These are phyloP conservation scores for Ustilago hordei DNA, from an alignment of 1,284 basidiomycete genomes.

Conservation along the genomic window DNA sequence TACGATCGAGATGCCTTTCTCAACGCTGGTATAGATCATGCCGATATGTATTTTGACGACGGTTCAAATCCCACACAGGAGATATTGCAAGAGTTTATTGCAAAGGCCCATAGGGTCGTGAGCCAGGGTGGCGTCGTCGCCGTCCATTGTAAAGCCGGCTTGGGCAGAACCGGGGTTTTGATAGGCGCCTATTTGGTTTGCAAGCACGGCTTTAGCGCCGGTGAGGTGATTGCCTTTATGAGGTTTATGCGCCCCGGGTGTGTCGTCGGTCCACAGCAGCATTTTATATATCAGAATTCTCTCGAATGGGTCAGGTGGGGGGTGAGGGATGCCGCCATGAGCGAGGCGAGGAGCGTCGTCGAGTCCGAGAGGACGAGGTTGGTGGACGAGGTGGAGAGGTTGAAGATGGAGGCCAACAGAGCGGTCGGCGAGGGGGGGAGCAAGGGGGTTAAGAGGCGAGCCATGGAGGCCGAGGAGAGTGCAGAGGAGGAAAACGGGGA, in stretches of 20 bases:
- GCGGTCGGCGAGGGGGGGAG: not conserved
- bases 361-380: constrained; percentile 26
- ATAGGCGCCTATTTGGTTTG: constrained; percentile 95
- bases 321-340: constrained; percentile 47
- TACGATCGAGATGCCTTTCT: constrained; percentile 89
- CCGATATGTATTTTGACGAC: constrained; percentile 91
- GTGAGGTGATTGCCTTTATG: constrained; percentile 98
- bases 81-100: constrained; percentile 90
- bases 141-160: constrained; percentile 88
- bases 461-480: constrained; percentile 2
- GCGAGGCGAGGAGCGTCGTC: constrained; percentile 30
- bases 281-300: constrained; percentile 89
- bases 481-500: constrained; percentile 6
- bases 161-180: constrained; percentile 91
- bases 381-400: constrained; percentile 16
- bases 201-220: constrained; percentile 99
- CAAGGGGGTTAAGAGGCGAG: constrained; percentile 21
- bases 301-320: constrained; percentile 66
- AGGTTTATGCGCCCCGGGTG: constrained; percentile 94
- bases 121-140: constrained; percentile 84
- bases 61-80: constrained; percentile 97
- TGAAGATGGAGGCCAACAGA: not conserved
- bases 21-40: constrained; percentile 87
- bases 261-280: constrained; percentile 85
- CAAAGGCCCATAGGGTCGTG: constrained; percentile 82